Evolutionary conservation across 164 flowering plant genomes (phyloP), one percentile per base, ranked within the genome.

Genomic region (Taxillus chinensis): DNA sequence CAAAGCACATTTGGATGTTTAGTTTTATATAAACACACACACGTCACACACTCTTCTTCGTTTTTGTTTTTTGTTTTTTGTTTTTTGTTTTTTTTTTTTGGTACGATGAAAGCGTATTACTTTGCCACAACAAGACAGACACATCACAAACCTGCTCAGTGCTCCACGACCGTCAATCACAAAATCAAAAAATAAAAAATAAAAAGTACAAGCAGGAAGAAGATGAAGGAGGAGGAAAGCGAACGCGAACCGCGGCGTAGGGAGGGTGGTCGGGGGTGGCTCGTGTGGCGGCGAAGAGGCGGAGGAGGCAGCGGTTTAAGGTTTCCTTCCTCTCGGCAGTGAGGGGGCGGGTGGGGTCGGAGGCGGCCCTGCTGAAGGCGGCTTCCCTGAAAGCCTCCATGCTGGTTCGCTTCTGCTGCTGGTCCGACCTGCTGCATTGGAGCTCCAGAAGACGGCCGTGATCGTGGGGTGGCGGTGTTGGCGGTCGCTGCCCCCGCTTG

Each of bases 211-310:
- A 5, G 41, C 3, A 3, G 10, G 43, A 5, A 13, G 27, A 9
- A 45, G 27, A 62, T 8, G 11, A 39, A 45, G 5, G 8, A 4
- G 8, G 3, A 59, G 38, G 13, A 7, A 41, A 50, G 2, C 46
- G 14, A 48, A 6, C 3, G 16, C 15, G n/a, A 67, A 79, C 78
- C 77, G 53, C 64, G 12, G 80, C 62, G 43, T 79, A 77, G 11
- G 80, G 67, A 5, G 72, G 79, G 55, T 79, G 80, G 56, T 51
- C 37, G 37, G 75, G 80, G 41, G 64, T 64, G 7, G 52, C 3
- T 27, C 1, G 27, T 0, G 27, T 2, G 64, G 13, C 12, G 7
- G 3, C 8, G 74, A 7, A 2, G 14, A 72, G 64, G 63, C 64
- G 43, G 3, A 75, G 6, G 15, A 73, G 14, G 16, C 69, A 62